Conservation (phyloP, 345 rosid species). For the Garcia nutans region DNA sequence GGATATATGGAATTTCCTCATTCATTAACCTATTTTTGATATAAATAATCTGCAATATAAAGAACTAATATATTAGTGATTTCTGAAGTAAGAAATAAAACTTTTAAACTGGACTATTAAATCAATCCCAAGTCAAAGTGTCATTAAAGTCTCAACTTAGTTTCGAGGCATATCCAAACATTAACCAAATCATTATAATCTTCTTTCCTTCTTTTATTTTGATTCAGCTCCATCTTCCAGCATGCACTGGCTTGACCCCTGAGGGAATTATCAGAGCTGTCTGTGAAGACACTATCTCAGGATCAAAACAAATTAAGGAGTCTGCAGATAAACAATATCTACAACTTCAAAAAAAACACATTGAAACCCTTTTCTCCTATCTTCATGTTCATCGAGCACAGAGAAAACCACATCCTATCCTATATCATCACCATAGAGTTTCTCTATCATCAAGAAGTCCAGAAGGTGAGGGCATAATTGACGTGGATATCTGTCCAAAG, state of each 20-base stretch:
- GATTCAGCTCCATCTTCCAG: constrained; percentile 56
- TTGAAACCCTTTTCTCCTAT: constrained; percentile 32
- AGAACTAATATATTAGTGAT: too few species aligned
- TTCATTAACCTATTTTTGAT: too few species aligned
- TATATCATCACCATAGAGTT: constrained; percentile 29
- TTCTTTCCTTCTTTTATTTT: background rate
- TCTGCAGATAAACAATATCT: constrained; percentile 52
- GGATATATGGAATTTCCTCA: background rate
- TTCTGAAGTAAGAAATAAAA: too few species aligned
- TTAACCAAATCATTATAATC: background rate
- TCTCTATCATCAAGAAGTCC: background rate
- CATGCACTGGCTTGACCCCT: constrained; percentile 63
- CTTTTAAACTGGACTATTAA: too few species aligned
- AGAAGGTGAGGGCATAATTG: constrained; percentile 24
- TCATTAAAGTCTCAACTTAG: too few species aligned
- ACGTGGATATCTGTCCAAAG: constrained; percentile 63
- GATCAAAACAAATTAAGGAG: constrained; percentile 30
- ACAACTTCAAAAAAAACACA: constrained; percentile 50
- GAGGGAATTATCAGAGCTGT: constrained; percentile 66
- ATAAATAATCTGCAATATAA: too few species aligned
- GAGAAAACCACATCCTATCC: constrained; percentile 10
- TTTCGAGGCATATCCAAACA: background rate
- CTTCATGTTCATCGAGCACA: constrained; percentile 26
- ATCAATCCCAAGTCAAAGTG: too few species aligned
- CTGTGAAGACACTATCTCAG: constrained; percentile 41